A percentile compares a stretch with the other conserved stretches of the same genome.
Conservation (phyloP, 164 flowering plant genomes). For the Aristolochia fimbriata region DNA sequence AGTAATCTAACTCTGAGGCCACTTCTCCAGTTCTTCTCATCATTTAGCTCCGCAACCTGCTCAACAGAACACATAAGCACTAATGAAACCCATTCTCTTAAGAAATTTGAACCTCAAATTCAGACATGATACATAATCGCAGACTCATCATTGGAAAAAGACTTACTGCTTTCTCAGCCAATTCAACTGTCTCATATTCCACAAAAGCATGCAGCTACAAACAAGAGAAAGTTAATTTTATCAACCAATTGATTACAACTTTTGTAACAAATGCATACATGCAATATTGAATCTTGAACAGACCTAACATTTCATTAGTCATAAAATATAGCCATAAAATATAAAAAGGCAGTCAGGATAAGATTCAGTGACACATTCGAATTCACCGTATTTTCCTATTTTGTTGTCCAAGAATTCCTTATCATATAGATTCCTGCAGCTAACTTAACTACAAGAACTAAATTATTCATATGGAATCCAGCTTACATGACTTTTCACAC, state of each 20-base stretch:
- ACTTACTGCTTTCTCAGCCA: constrained; percentile 95
- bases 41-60: constrained; percentile 75
- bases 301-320: no score
- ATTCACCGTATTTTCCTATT: not conserved
- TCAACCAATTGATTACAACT: not conserved
- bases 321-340: no score
- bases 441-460: no score
- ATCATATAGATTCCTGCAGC: no score
- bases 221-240: constrained; percentile 5
- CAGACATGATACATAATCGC: no score
- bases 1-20: constrained; percentile 72
- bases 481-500: not conserved
- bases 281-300: no score
- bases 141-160: not conserved
- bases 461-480: not conserved
- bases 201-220: constrained; percentile 93
- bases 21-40: constrained; percentile 86
- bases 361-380: not conserved
- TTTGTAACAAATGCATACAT: no score
- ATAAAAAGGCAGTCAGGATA: not conserved
- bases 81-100: not conserved
- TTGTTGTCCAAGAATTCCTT: no score
- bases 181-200: constrained; percentile 79
- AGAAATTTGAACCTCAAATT: not conserved
- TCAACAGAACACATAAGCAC: not conserved